Conservation (phyloP, 257 asterid species). For the Echium plantagineum region DNA sequence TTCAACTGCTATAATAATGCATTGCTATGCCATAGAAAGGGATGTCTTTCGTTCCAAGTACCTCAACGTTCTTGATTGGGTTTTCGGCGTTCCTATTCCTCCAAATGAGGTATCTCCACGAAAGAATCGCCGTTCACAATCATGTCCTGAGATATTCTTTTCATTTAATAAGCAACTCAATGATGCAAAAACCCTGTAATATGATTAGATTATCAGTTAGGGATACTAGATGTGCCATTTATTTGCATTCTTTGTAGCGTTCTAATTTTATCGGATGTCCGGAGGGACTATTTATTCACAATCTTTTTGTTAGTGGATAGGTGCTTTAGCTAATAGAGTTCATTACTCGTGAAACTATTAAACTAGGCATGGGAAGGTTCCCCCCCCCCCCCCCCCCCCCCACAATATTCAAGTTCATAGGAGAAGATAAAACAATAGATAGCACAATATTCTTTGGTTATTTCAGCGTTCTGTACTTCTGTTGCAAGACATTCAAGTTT, state of each 20-base stretch:
- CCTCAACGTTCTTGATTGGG: constrained; percentile 95
- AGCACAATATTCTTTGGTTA: neutral
- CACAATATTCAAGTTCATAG: neutral
- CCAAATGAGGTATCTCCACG: constrained; percentile 65
- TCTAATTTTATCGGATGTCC: too few relatives aligned
- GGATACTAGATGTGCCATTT: neutral
- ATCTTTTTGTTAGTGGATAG: neutral
- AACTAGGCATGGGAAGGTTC: neutral
- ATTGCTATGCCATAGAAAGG: constrained; percentile 93
- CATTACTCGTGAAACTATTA: neutral
- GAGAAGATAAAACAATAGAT: neutral
- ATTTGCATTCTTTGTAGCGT: neutral
- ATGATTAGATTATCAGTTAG: neutral
- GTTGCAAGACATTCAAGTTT: too few relatives aligned
- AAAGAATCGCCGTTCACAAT: constrained; percentile 17
- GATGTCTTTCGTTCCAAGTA: constrained; percentile 92
- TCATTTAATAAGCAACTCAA: neutral
- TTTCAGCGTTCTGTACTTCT: neutral
- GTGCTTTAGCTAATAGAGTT: neutral
- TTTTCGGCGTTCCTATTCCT: constrained; percentile 93
- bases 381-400: too few relatives aligned
- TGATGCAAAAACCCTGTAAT: neutral
- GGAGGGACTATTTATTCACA: neutral
- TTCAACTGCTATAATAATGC: constrained; percentile 92
- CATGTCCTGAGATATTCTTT: neutral